phyloP scores from a whole-genome alignment of 129 eudicot genomes.

The Chrysanthemum makinoi region DNA sequence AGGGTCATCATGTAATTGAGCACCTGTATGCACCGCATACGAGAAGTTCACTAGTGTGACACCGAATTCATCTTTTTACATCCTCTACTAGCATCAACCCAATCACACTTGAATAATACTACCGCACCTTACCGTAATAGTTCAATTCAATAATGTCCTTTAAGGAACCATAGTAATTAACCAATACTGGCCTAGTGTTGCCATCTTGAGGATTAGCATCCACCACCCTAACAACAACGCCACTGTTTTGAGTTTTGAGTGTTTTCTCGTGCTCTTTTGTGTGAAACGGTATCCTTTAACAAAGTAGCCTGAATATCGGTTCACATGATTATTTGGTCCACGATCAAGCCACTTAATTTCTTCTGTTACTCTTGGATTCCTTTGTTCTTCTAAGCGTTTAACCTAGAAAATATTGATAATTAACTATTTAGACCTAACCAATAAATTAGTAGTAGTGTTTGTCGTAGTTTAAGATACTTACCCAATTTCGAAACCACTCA shows the following conservation, averaged over 20 bases:
- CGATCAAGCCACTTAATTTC: slow-evolving; percentile 12
- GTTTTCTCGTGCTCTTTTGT: background rate
- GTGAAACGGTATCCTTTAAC: slow-evolving; percentile 9
- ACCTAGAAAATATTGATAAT: background rate
- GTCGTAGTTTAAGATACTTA: background rate
- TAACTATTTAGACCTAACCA: background rate
- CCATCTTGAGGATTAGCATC: background rate
- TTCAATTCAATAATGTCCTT: too few species aligned
- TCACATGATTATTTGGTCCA: background rate
- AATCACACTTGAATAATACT: too few species aligned
- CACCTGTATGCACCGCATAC: too few species aligned
- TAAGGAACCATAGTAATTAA: background rate
- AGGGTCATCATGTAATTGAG: too few species aligned
- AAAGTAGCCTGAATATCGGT: slow-evolving; percentile 3
- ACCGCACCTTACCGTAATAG: too few species aligned
- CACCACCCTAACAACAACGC: slow-evolving; percentile 8
- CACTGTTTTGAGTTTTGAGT: slow-evolving; percentile 7
- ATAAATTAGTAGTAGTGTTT: background rate
- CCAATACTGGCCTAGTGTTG: background rate
- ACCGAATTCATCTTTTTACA: too few species aligned
- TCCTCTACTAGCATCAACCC: too few species aligned
- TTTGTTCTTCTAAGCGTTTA: slow-evolving; percentile 1
- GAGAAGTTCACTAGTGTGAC: too few species aligned
- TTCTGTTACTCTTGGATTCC: background rate
- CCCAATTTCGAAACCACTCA: background rate